Evolutionary conservation across 106 monocot genomes (phyloP).

Genomic region (Ottelia alismoides): DNA sequence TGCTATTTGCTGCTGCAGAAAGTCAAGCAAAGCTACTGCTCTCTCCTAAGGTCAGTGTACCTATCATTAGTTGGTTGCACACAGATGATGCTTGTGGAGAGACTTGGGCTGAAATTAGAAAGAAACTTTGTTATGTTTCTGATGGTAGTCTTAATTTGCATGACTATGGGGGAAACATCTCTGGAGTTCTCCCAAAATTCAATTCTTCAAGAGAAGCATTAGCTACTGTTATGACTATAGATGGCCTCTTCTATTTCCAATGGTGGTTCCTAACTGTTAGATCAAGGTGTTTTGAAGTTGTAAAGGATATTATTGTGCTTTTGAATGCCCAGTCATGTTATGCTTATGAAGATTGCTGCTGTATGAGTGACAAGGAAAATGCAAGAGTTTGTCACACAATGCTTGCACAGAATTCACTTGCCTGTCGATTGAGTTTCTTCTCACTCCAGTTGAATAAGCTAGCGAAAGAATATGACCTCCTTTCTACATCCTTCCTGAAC

Average conservation of each 20-base stretch:
- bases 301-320: conserved; percentile 32
- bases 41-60: conserved; percentile 37
- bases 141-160: conserved; percentile 9
- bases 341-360: too few relatives aligned
- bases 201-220: conserved; percentile 44
- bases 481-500: conserved; percentile 64
- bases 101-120: conserved; percentile 10
- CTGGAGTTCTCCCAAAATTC: conserved; percentile 38
- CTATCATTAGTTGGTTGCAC: conserved; percentile 40
- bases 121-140: conserved; percentile 8
- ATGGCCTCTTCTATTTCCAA: conserved; percentile 48
- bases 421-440: conserved; percentile 7
- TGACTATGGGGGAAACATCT: conserved; percentile 28
- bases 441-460: conserved; percentile 31
- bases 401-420: not conserved
- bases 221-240: conserved; percentile 10
- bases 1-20: conserved; percentile 64
- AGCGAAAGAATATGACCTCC: conserved; percentile 74
- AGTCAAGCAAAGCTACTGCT: conserved; percentile 76
- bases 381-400: conserved; percentile 3
- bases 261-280: conserved; percentile 78
- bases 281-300: conserved; percentile 33
- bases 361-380: conserved; percentile 4
- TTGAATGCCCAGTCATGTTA: conserved; percentile 22
- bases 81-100: conserved; percentile 16